Evolutionary conservation across 495 filamentous ascomycete genomes (phyloP).

Genomic region (Penicillium bialowiezense): DNA sequence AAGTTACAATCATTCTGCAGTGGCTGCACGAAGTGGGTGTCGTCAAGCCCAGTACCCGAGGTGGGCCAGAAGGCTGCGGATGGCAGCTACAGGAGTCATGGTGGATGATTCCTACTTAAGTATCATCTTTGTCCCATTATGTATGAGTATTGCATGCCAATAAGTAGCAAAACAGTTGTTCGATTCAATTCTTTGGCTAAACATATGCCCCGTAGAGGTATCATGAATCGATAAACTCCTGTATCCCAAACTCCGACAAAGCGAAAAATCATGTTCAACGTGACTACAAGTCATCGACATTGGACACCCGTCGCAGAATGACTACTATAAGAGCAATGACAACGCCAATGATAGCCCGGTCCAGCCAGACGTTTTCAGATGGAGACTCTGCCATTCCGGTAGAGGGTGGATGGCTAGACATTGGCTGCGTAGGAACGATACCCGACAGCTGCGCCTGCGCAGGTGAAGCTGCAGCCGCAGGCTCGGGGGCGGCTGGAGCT

Average conservation of each 20-base stretch:
- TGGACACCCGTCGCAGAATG: conserved; percentile 38
- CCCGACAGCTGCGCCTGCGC: background rate
- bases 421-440: conserved; percentile 1
- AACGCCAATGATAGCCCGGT: conserved; percentile 54
- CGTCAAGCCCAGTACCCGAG: conserved; percentile 24
- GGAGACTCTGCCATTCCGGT: conserved; percentile 3
- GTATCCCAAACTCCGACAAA: conserved; percentile 3
- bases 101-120: conserved; percentile 50
- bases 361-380: conserved; percentile 48
- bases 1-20: conserved; percentile 60
- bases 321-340: conserved; percentile 46
- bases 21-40: conserved; percentile 59
- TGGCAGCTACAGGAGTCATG: conserved; percentile 65
- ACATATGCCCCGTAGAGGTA: conserved; percentile 6
- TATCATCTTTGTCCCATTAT: too few relatives aligned
- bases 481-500: background rate
- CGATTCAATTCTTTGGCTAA: background rate
- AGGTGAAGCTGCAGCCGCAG: conserved; percentile 1
- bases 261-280: too few relatives aligned
- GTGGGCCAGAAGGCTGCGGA: conserved; percentile 22
- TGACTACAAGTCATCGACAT: conserved; percentile 27
- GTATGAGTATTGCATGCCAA: too few relatives aligned
- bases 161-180: background rate
- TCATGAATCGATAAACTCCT: conserved; percentile 1
- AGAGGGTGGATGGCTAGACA: background rate